Base-by-base conservation (phyloP, 345 rosid genomes). In the Ricinus communis region DNA sequence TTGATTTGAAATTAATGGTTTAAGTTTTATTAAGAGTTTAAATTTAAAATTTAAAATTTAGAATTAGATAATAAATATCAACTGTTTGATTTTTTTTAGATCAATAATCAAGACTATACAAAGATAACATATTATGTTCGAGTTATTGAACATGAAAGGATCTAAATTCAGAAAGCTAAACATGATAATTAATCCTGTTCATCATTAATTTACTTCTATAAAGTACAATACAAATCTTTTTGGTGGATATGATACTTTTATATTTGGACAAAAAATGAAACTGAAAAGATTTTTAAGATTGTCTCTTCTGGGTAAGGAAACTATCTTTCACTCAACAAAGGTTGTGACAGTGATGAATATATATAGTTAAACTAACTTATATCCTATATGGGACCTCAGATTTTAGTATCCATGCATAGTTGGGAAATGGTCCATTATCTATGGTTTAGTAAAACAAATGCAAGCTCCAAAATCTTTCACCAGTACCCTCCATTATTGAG, bases 261-360 rank as follows among this genome's bases (percentile, higher is more conserved):
- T 45, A 38, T 45, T 21, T n/a, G 56, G 28, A n/a, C 69, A 24
- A 31, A 33, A n/a, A 30, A 45, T 50, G 55, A 40, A 9, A 22
- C 57, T 25, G 10, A 2, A 3, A n/a, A n/a, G 24, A 47, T 30
- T 24, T 8, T 27, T n/a, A 15, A 22, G 12, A 2, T 36, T 21
- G 22, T 43, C 21, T 15, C 22, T 25, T 43, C 5, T 64, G 50
- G 53, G 12, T 16, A 16, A 47, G 21, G 22, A 45, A 28, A 41
- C 41, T 8, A 13, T 21, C 58, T n/a, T 66, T 59, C 70, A 66
- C 57, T 49, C 45, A 51, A 30, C 36, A 46, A 61, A 61, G 46
- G 27, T 66, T 66, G 69, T 65, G 27, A 28, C 19, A 21, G 14
- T 16, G 54, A 27, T n/a, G n/a, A n/a, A n/a, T n/a, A n/a, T n/a